Percentiles rank a stretch among this genome's conserved stretches.
Conservation (phyloP, 345 rosid species). For the Corymbia maculata region DNA sequence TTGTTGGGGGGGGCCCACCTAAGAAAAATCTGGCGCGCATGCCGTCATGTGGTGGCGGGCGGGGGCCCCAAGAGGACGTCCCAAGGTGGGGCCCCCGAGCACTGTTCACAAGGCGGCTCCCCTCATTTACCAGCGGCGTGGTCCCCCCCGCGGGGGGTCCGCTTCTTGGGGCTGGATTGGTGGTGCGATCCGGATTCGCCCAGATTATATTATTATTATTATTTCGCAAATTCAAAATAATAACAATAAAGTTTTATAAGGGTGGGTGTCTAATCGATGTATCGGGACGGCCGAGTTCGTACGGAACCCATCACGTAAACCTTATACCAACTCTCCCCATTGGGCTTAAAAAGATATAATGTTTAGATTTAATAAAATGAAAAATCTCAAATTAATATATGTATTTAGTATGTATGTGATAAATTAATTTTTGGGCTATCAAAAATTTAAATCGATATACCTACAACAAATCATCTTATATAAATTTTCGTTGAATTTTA, state of each 20-base stretch:
- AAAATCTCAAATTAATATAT: too few relatives aligned
- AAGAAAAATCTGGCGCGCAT: not conserved
- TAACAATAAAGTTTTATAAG: too few relatives aligned
- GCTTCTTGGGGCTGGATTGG: not conserved
- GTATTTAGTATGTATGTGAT: too few relatives aligned
- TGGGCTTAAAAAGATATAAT: too few relatives aligned
- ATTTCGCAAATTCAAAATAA: too few relatives aligned
- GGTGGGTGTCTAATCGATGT: too few relatives aligned
- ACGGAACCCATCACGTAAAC: not conserved
- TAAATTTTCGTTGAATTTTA: too few relatives aligned
- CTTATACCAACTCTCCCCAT: too few relatives aligned
- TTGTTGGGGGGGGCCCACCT: not conserved
- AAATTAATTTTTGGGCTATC: too few relatives aligned
- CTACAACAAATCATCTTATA: too few relatives aligned
- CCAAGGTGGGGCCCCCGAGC: not conserved
- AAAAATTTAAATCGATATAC: too few relatives aligned
- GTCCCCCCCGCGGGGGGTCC: not conserved
- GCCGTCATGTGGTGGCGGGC: not conserved
- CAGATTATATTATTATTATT: not conserved
- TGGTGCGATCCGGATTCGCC: not conserved
- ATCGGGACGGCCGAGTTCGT: not conserved
- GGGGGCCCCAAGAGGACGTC: not conserved
- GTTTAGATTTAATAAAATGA: too few relatives aligned
- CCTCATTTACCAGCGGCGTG: not conserved
- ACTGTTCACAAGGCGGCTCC: slow-evolving; percentile 3